A percentile compares a stretch with the other conserved stretches of the same genome.
Conservation (phyloP, 2,329 filamentous ascomycete genomes). For the Trichoderma arundinaceum region DNA sequence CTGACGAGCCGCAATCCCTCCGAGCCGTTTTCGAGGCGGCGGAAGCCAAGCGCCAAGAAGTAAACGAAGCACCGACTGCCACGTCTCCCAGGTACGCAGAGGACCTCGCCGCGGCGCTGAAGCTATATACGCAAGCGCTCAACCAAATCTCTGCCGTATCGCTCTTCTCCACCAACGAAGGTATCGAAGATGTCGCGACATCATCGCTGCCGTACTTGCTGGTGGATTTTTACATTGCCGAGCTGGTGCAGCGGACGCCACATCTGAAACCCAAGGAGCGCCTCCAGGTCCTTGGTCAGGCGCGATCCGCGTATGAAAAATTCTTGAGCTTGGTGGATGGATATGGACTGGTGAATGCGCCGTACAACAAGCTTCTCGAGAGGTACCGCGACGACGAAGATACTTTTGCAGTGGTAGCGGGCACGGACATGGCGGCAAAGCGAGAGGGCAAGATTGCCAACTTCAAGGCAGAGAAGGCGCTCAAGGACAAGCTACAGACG, state of each 20-base stretch:
- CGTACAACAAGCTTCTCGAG: conserved; percentile 72
- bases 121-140: conserved; percentile 75
- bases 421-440: conserved; percentile 64
- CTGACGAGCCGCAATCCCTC: conserved; percentile 56
- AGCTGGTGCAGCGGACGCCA: conserved; percentile 73
- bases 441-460: conserved; percentile 85
- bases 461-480: conserved; percentile 82
- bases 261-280: conserved; percentile 61
- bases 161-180: conserved; percentile 90
- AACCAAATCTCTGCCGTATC: conserved; percentile 71
- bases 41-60: conserved; percentile 56
- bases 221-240: conserved; percentile 77
- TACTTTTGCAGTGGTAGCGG: conserved; percentile 74
- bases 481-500: conserved; percentile 79
- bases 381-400: conserved; percentile 73
- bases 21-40: conserved; percentile 57
- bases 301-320: conserved; percentile 74
- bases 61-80: conserved; percentile 69
- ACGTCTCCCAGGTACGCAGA: conserved; percentile 70
- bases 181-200: conserved; percentile 83
- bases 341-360: conserved; percentile 72
- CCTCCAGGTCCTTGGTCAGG: conserved; percentile 64
- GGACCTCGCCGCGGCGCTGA: conserved; percentile 69
- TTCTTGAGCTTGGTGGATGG: conserved; percentile 79
- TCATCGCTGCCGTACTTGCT: conserved; percentile 85